phyloP scores from a whole-genome alignment of 352 stramenopile species.

The Globisporangium iwayamae region DNA sequence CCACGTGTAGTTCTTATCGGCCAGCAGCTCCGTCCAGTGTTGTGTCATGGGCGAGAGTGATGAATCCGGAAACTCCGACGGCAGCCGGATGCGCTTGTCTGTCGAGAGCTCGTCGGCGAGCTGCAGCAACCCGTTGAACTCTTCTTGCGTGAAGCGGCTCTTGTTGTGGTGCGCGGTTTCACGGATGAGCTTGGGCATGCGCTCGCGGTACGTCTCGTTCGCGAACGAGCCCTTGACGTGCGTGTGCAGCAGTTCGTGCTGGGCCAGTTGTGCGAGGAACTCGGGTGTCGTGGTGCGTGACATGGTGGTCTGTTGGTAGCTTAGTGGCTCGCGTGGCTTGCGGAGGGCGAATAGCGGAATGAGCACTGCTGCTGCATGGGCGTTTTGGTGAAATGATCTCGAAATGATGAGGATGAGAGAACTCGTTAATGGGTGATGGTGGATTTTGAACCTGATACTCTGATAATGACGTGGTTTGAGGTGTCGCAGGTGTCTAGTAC shows the following conservation, averaged over 20 bases:
- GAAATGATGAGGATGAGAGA: not conserved
- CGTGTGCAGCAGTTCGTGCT: constrained; percentile 62
- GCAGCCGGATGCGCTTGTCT: constrained; percentile 44
- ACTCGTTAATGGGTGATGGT: not conserved
- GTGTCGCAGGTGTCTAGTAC: too few species aligned
- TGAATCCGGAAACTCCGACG: constrained; percentile 31
- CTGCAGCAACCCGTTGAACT: constrained; percentile 31
- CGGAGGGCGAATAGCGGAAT: not conserved
- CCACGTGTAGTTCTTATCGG: constrained; percentile 53
- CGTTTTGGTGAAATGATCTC: not conserved
- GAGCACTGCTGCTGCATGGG: not conserved
- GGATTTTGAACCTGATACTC: not conserved
- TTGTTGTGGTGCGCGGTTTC: constrained; percentile 55
- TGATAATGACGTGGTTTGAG: not conserved
- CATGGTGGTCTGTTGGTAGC: not conserved
- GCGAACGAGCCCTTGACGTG: constrained; percentile 55
- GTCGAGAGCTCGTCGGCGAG: constrained; percentile 45
- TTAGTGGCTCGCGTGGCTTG: not conserved
- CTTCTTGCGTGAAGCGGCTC: constrained; percentile 28
- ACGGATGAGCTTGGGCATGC: constrained; percentile 50
- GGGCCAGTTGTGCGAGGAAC: constrained; percentile 40
- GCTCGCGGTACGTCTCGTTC: constrained; percentile 59
- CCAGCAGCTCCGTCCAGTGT: constrained; percentile 47
- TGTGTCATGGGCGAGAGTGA: constrained; percentile 33
- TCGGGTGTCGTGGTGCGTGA: constrained; percentile 23